These are phyloP conservation scores for Lactifluus rugatus DNA, from an alignment of 768 basidiomycete species.

Conservation along the genomic window DNA sequence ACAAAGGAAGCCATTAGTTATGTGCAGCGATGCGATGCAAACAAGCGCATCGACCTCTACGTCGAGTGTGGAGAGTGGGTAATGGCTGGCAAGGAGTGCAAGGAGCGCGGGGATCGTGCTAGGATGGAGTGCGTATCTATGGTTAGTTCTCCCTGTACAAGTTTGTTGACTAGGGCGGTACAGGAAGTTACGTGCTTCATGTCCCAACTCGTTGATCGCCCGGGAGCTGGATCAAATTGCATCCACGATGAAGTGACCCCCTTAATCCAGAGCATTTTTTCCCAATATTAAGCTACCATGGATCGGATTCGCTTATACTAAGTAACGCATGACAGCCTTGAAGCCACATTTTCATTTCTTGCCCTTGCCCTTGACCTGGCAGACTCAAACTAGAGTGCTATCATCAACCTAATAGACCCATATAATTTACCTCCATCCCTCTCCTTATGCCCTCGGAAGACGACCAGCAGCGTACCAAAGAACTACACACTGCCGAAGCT, in stretches of 20 bases:
- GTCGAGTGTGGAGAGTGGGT: slow-evolving; percentile 88
- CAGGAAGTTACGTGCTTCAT: slow-evolving; percentile 62
- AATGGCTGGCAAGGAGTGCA: slow-evolving; percentile 79
- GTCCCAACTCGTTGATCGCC: slow-evolving; percentile 72
- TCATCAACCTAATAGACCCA: background rate
- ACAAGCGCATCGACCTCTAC: slow-evolving; percentile 76
- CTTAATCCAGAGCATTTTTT: background rate
- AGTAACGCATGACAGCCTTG: background rate
- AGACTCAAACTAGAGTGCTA: background rate
- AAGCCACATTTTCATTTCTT: background rate
- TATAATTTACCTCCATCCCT: background rate
- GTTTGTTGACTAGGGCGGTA: slow-evolving; percentile 6
- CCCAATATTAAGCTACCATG: background rate
- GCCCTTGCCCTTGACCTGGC: background rate
- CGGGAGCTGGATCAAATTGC: slow-evolving; percentile 65
- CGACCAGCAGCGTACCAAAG: background rate
- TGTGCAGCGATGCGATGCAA: slow-evolving; percentile 77
- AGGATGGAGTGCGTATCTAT: slow-evolving; percentile 61
- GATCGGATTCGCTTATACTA: background rate
- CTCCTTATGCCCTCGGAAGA: background rate
- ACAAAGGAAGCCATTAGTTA: slow-evolving; percentile 66
- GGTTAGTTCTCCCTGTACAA: background rate
- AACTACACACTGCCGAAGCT: background rate
- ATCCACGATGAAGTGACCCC: slow-evolving; percentile 52
- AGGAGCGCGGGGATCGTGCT: slow-evolving; percentile 76